Evolutionary conservation across 179 eudicot genomes (phyloP).

Genomic region (Kewa caespitosa): DNA sequence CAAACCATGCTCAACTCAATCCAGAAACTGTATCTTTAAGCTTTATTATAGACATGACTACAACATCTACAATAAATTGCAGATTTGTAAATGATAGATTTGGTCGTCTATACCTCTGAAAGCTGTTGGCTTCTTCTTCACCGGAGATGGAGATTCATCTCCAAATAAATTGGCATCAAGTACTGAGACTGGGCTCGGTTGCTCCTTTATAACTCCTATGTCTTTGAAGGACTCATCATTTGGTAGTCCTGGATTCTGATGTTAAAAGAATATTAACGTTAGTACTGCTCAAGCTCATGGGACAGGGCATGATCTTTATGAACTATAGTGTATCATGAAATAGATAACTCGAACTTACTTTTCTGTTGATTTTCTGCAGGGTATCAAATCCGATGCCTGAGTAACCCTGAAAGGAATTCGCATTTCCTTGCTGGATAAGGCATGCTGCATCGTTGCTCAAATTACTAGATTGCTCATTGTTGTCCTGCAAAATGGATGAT

Average conservation of each 20-base stretch:
- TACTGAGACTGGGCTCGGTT: slow-evolving; percentile 50
- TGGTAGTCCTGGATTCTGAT: slow-evolving; percentile 26
- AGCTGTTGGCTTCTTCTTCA: slow-evolving; percentile 34
- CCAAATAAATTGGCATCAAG: slow-evolving; percentile 38
- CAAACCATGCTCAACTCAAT: not conserved
- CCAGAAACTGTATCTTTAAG: not conserved
- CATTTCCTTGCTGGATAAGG: slow-evolving; percentile 13
- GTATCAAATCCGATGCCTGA: slow-evolving; percentile 16
- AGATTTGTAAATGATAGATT: no score
- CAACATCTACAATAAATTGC: no score
- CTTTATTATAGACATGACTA: not conserved
- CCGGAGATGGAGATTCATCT: slow-evolving; percentile 42
- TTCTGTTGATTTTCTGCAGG: slow-evolving; percentile 7
- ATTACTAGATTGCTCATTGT: slow-evolving; percentile 5
- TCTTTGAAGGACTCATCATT: slow-evolving; percentile 18
- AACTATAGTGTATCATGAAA: not conserved
- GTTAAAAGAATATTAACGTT: not conserved
- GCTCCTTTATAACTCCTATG: slow-evolving; percentile 28
- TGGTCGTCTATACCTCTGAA: slow-evolving; percentile 42
- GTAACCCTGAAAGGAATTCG: slow-evolving; percentile 6
- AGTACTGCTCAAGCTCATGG: slow-evolving; percentile 2
- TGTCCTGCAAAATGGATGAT: slow-evolving; percentile 11
- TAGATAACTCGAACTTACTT: slow-evolving; percentile 23
- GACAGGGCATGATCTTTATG: not conserved
- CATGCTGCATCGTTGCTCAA: slow-evolving; percentile 16